Evolutionary conservation across 2,329 filamentous ascomycete genomes (phyloP), one percentile per base, ranked within the genome.

Genomic region (Arthrobotrys conoides): DNA sequence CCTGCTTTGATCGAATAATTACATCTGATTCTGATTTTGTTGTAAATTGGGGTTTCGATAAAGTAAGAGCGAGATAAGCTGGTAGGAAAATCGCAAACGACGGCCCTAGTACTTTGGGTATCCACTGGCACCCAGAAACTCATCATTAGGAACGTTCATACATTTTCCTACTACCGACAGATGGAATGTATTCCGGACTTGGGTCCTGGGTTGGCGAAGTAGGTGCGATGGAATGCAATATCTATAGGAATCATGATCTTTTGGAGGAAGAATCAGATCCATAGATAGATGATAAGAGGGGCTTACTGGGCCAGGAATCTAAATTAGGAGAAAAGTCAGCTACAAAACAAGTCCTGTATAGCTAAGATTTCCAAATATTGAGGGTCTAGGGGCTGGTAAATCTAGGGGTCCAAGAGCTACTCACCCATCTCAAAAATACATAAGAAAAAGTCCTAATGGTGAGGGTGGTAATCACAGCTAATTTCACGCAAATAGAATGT

Each of bases 41-140:
- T 59, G 89, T 86, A 81, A 90, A 88, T 75, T 88, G 86, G 5
- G 89, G 86, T 71, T 89, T 88, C 16, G 86, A 86, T 27, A 88
- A 84, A 82, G 89, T 90, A 81, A 87, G 89, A 12, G 86, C 85
- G 64, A 92, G 83, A 84, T 91, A 92, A 0, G 90, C 86, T 0
- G 90, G 87, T 0, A 91, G 83, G 81, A 93, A 93, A 72, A 93
- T 84, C 24, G 88, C 90, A 77, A 91, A 90, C 1, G 91, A 85
- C 0, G 91, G 87, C 71, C 90, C 89, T 2, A 90, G 85, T 10
- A 88, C 81, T 10, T 84, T 83, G 14, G 86, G 86, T n/a, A 85
- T 81, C 73, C 80, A 80, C 82, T 84, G 80, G 5, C 55, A 80
- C 49, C 5, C 82, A 81, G 82, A 1, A 16, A 10, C n/a, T 46